These are phyloP conservation scores for Nemania serpens DNA, from an alignment of 2,329 filamentous ascomycete genomes.

Conservation along the genomic window DNA sequence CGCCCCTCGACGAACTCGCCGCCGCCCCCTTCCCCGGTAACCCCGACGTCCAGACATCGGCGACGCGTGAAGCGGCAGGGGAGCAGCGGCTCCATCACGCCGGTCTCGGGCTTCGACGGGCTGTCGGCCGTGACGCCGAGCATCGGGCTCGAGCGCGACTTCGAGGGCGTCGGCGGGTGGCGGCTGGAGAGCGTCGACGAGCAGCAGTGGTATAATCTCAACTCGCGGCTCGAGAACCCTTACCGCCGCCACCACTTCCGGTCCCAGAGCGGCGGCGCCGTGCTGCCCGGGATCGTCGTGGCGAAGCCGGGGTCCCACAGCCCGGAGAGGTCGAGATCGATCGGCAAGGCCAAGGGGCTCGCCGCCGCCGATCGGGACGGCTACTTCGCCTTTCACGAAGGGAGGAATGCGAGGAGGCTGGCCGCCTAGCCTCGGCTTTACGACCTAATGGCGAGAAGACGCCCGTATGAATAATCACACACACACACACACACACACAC, in stretches of 20 bases:
- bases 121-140: conserved; percentile 50
- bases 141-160: conserved; percentile 59
- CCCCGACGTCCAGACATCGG: conserved; percentile 16
- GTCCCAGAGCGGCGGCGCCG: conserved; percentile 38
- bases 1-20: conserved; percentile 28
- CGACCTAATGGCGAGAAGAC: neutral
- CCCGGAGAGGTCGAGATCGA: conserved; percentile 31
- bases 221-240: conserved; percentile 40
- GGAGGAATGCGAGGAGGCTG: conserved; percentile 24
- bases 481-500: too few relatives aligned
- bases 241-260: conserved; percentile 39
- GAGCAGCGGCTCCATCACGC: conserved; percentile 32
- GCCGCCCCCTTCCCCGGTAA: conserved; percentile 29
- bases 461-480: neutral
- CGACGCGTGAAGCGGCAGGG: conserved; percentile 31
- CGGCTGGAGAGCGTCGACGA: conserved; percentile 50
- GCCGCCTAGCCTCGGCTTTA: conserved; percentile 7
- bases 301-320: conserved; percentile 33
- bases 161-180: conserved; percentile 65
- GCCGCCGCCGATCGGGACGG: conserved; percentile 44
- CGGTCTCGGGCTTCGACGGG: conserved; percentile 33
- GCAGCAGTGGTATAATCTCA: conserved; percentile 42
- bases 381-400: conserved; percentile 48
- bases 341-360: conserved; percentile 24
- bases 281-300: conserved; percentile 28